Evolutionary conservation across 2,329 filamentous ascomycete genomes (phyloP), one percentile per base, ranked within the genome.

Genomic region (Colletotrichum trifolii): DNA sequence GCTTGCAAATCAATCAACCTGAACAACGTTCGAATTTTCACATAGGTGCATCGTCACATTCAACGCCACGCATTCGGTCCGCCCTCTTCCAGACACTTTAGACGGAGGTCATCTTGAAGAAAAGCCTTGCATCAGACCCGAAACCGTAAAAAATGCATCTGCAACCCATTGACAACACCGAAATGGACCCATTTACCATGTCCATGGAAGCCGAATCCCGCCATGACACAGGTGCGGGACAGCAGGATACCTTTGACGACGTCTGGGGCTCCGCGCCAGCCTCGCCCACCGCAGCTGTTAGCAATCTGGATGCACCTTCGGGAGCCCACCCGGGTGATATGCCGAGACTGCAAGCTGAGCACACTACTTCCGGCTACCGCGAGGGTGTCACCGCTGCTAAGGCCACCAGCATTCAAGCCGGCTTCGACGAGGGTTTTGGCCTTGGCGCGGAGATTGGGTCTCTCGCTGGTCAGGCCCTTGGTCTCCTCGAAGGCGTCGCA

Each of bases 341-440:
- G 54, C 88, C 86, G 17, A 89, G 91, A 33, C 85, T 97, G 13
- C 89, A 91, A 71, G 85, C 87, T 46, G 89, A 91, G 60, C 93
- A 97, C 75, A 86, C 88, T 56, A 97, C 92, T 8, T 89, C 92
- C 43, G 96, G 96, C 17, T 98, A 98, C 78, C 90, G 95, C 64
- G 94, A 97, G 72, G 96, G 95, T 48, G 86, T 98, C 57, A 85
- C 90, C 0, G 82, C 81, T 3, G 91, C 91, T 38, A 98, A 98
- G 76, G 86, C 87, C 34, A 79, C 84, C 52, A 91, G 89, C 71
- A 87, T 97, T 34, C 96, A 99, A 78, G 83, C 84, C 12, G 95
- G 95, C 0, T 98, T 99, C 73, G 96, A 99, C 75, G 92, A 95
- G 69, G 95, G 95, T 0, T 98, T 94, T 75, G 84, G 88, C 12